Base-by-base conservation (phyloP, 1,284 basidiomycete genomes). In the Puccinia brachypodii region DNA sequence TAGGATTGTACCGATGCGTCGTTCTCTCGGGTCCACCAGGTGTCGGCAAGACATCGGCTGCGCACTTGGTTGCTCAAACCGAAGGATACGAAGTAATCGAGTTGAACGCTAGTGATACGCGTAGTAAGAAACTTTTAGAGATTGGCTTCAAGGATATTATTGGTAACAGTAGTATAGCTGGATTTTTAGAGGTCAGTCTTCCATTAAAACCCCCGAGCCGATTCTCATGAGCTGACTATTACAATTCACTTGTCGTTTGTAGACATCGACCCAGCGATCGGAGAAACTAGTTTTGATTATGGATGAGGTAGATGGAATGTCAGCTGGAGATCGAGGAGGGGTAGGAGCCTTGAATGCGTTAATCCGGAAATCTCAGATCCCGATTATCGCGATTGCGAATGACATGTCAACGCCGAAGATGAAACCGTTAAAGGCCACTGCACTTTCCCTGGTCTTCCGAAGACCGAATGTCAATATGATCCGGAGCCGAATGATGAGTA, bases 281-380 rank as follows among this genome's bases (percentile, higher is more conserved):
- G 91, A 93, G 84, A 91, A 90, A 85, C 91, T 93, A 0, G 94
- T 95, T 83, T 88, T 99, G 64, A 98, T 99, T 86, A 98, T 99
- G 95, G 97, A 99, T 86, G 97, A 99, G 87, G 96, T 99, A 0
- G 96, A 99, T 85, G 96, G 97, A 9, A 99, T 99, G 95, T 97
- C 95, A 7, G 94, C 94, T 1, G 96, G 96, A 36, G 97, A 99
- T 87, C 90, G 96, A 74, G 96, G 97, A 28, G 96, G 96, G 83
- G 93, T 98, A 0, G 96, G 94, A 40, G 96, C 96, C 9, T 88
- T 99, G 85, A 95, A 95, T 83, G 91, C 91, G 0, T 86, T 99
- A 81, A 97, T 99, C 85, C 95, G 93, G 88, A 98, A 98, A 89
- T 93, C 94, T 16, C 83, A 95, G 92, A 92, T 98, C 74, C 97